Evolutionary conservation across 1,284 basidiomycete species (phyloP), one percentile per base, ranked within the genome.

Genomic region (Pseudozyma tsukubaensis): DNA sequence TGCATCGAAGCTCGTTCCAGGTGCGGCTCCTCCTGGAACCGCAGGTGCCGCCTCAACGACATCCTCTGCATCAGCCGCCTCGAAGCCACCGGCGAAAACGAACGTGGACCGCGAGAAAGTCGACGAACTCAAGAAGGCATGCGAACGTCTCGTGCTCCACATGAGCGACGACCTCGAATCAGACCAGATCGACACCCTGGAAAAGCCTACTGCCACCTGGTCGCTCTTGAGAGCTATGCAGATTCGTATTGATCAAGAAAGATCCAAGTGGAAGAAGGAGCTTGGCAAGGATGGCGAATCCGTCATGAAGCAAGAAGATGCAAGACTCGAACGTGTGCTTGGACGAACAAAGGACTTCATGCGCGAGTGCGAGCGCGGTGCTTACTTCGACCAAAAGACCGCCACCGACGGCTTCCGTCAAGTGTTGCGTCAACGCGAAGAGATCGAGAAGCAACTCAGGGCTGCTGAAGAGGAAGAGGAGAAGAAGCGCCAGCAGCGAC

Each of bases 401-500:
- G 66, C 75, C 48, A 60, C 76, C 44, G 66, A 75, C 48, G 62
- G 76, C 48, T 65, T 79, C 64, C 44, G 79, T 32, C 70, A 74
- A 52, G 59, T 78, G 55, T 72, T 75, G 35, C 59, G 71, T 36
- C 71, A 80, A 59, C 78, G 76, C n/a, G 72, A 72, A 49, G 54
- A 64, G 42, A 68, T 64, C 50, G 57, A 72, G 48, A 64, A 62
- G 40, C 71, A 72, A 53, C 67, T 77, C 56, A 72, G 78, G 24
- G 76, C 71, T 29, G 54, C 47, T 24, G 59, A 67, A 42, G 71
- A 72, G 36, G 58, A 59, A 52, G 66, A 66, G 39, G 58, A 57
- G 49, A 63, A 50, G 47, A 55, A 87, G 80, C 77, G 86, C 72
- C 55, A 85, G 68, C 76, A 88, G 76, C 85, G 88, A 58, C 83